Evolutionary conservation across 805 yeast genomes (phyloP).

Genomic region (Candida pseudoglaebosa): DNA sequence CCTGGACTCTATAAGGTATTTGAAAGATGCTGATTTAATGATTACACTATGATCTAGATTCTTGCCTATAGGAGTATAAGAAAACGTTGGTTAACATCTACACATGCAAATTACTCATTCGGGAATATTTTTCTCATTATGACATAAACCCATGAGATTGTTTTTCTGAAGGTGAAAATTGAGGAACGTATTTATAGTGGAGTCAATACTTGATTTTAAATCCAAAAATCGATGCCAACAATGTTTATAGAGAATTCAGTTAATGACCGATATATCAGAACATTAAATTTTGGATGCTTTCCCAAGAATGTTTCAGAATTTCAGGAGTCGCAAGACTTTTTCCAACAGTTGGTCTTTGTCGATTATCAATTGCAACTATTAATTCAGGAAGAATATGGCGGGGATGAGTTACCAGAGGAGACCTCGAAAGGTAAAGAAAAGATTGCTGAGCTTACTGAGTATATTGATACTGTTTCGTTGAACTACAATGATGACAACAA

Average conservation of each 20-base stretch:
- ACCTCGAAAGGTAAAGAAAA: conserved; percentile 14
- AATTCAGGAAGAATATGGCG: conserved; percentile 25
- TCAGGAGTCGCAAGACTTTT: conserved; percentile 29
- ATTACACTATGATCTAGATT: not conserved
- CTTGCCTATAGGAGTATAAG: not conserved
- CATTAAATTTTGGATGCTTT: conserved; percentile 34
- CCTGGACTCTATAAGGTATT: conserved; percentile 91
- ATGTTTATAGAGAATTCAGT: conserved; percentile 25
- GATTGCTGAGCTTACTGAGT: conserved; percentile 22
- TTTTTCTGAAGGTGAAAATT: not conserved
- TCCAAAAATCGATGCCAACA: not conserved
- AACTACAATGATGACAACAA: conserved; percentile 20
- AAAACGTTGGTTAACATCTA: not conserved
- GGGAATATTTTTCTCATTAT: not conserved
- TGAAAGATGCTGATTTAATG: conserved; percentile 80
- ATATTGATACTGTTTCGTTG: conserved; percentile 22
- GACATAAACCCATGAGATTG: not conserved
- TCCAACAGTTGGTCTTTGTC: conserved; percentile 31
- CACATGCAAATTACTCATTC: conserved; percentile 1
- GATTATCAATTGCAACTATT: conserved; percentile 36
- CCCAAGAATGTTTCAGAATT: conserved; percentile 31
- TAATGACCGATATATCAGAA: conserved; percentile 22
- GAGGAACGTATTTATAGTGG: not conserved
- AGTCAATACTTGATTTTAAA: too few species aligned
- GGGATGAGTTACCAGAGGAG: conserved; percentile 16